Evolutionary conservation across 768 basidiomycete genomes (phyloP).

Genomic region (Gymnopilus dilepis): DNA sequence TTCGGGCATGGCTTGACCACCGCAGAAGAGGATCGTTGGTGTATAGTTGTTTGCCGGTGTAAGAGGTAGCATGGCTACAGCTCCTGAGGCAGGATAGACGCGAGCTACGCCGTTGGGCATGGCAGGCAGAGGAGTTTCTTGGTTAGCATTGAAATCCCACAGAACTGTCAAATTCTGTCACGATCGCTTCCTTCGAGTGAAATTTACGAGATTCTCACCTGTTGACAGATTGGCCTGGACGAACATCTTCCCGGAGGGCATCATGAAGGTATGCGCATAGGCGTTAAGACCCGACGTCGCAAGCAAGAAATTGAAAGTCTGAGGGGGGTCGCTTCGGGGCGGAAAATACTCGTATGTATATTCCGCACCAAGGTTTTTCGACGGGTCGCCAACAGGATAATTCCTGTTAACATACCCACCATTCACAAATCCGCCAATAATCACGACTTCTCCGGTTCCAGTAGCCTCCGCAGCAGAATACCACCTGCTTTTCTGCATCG

Average conservation of each 20-base stretch:
- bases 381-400: constrained; percentile 69
- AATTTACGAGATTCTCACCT: constrained; percentile 46
- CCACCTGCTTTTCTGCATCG: constrained; percentile 77
- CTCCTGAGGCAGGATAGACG: constrained; percentile 91
- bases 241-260: constrained; percentile 79
- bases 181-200: not conserved
- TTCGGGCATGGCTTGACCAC: constrained; percentile 81
- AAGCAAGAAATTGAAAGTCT: constrained; percentile 69
- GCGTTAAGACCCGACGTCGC: constrained; percentile 79
- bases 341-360: constrained; percentile 88
- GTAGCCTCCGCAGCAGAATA: constrained; percentile 79
- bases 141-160: constrained; percentile 49
- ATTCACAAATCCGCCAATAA: constrained; percentile 82
- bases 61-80: constrained; percentile 89
- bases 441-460: constrained; percentile 75
- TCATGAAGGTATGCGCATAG: constrained; percentile 75
- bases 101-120: constrained; percentile 79
- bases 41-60: constrained; percentile 89
- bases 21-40: constrained; percentile 89
- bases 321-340: constrained; percentile 49
- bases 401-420: constrained; percentile 85
- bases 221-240: constrained; percentile 84
- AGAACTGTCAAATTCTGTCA: constrained; percentile 25
- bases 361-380: constrained; percentile 69
- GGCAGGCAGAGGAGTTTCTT: constrained; percentile 66